Conservation (phyloP, 2,329 filamentous ascomycete genomes). For the Ophiostoma australiae region DNA sequence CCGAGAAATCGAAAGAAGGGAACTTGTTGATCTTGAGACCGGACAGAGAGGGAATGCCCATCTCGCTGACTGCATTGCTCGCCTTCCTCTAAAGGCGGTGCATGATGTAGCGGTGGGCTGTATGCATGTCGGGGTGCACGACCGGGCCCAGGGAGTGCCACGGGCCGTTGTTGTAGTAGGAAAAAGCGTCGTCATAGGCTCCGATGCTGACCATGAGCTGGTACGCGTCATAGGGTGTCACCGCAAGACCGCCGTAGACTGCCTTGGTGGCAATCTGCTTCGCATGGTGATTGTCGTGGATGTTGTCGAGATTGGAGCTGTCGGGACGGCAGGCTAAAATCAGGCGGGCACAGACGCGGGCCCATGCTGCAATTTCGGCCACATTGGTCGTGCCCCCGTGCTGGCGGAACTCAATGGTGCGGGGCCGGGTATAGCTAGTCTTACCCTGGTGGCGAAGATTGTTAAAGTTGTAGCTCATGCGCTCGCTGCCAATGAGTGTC, state of each 20-base stretch:
- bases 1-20: no score
- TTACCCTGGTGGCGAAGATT: slow-evolving; percentile 17
- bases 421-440: neutral
- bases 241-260: neutral
- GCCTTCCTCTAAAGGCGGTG: slow-evolving; percentile 5
- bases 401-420: slow-evolving; percentile 21
- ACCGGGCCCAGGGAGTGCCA: slow-evolving; percentile 1
- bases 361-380: slow-evolving; percentile 12
- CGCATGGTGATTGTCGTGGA: neutral
- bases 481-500: neutral
- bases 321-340: slow-evolving; percentile 1
- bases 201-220: slow-evolving; percentile 18
- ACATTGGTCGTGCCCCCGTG: slow-evolving; percentile 19
- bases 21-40: neutral
- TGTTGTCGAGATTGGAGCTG: neutral
- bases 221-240: slow-evolving; percentile 15
- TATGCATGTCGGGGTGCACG: neutral
- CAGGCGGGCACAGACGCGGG: slow-evolving; percentile 8
- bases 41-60: no score
- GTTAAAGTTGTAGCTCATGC: slow-evolving; percentile 19
- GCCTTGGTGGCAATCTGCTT: neutral
- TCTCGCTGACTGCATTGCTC: neutral
- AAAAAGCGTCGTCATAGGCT: neutral
- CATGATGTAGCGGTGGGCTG: neutral
- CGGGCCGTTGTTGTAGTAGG: neutral